Percentiles rank a stretch among this genome's conserved stretches.
These are phyloP conservation scores for Syzygium aqueum DNA, from an alignment of 345 rosid genomes.

Conservation along the genomic window DNA sequence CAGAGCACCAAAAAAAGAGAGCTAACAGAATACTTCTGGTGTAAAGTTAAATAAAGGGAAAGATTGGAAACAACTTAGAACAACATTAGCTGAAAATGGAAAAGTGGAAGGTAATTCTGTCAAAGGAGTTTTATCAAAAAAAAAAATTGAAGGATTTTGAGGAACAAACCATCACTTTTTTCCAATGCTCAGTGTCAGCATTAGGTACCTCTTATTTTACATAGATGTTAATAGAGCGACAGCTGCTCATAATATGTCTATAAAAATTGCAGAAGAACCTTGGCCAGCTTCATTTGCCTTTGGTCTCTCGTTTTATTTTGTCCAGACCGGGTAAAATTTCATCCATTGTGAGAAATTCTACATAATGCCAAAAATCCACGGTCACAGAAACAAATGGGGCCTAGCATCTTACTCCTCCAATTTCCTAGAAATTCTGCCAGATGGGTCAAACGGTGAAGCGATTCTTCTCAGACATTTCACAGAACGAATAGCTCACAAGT, in stretches of 20 bases:
- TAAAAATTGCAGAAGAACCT: neutral
- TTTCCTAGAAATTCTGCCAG: neutral
- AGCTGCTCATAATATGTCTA: neutral
- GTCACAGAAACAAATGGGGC: neutral
- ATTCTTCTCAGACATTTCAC: neutral
- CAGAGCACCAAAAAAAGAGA: neutral
- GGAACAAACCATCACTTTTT: neutral
- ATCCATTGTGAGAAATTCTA: neutral
- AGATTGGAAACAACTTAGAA: neutral
- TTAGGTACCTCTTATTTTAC: neutral
- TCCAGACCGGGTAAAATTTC: neutral
- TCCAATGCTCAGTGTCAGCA: neutral
- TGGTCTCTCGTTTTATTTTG: neutral
- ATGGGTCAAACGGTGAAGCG: neutral
- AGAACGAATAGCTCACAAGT: neutral
- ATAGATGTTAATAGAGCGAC: neutral
- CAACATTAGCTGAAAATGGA: neutral
- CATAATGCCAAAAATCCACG: neutral
- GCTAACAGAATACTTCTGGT: neutral
- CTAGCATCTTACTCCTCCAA: neutral
- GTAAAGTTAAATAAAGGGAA: neutral
- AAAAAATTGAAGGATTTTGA: neutral
- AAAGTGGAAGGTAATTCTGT: neutral
- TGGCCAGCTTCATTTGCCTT: neutral
- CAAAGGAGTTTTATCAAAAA: neutral